These are phyloP conservation scores for Rusavskia elegans DNA, from an alignment of 495 filamentous ascomycete genomes.

Conservation along the genomic window DNA sequence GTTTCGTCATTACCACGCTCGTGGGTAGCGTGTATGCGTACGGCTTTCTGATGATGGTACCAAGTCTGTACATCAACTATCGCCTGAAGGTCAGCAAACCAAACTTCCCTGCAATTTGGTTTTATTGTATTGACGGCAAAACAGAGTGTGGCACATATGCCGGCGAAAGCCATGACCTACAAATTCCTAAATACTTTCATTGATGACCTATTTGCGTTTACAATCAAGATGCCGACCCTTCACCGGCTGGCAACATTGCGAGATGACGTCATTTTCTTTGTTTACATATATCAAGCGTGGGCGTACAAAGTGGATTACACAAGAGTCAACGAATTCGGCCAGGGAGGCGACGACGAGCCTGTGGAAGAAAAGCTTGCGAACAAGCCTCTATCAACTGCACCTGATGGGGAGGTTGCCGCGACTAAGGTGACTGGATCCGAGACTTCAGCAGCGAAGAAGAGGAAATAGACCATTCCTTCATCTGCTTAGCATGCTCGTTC, in stretches of 20 bases:
- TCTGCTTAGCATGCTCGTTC: too few species aligned
- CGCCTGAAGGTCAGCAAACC: slow-evolving; percentile 48
- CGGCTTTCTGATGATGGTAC: slow-evolving; percentile 99
- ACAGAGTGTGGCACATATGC: slow-evolving; percentile 92
- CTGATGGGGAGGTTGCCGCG: slow-evolving; percentile 17
- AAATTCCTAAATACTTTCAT: slow-evolving; percentile 81
- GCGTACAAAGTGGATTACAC: slow-evolving; percentile 86
- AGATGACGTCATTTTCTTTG: slow-evolving; percentile 95
- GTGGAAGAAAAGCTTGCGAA: slow-evolving; percentile 38
- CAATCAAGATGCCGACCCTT: slow-evolving; percentile 95
- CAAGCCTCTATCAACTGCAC: slow-evolving; percentile 16
- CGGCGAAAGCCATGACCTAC: slow-evolving; percentile 87
- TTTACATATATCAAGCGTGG: slow-evolving; percentile 92
- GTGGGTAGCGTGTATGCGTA: slow-evolving; percentile 96
- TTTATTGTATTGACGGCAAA: not conserved
- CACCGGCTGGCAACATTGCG: slow-evolving; percentile 88
- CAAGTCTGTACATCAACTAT: slow-evolving; percentile 96
- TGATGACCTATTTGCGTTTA: slow-evolving; percentile 88
- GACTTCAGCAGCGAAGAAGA: slow-evolving; percentile 13
- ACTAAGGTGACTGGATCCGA: slow-evolving; percentile 20
- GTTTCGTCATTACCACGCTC: slow-evolving; percentile 76
- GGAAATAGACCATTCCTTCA: slow-evolving; percentile 8
- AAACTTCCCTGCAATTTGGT: too few species aligned
- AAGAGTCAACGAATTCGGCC: slow-evolving; percentile 92
- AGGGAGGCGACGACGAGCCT: slow-evolving; percentile 79